Conservation (phyloP, 331 rosid species). For the Cydonia oblonga region DNA sequence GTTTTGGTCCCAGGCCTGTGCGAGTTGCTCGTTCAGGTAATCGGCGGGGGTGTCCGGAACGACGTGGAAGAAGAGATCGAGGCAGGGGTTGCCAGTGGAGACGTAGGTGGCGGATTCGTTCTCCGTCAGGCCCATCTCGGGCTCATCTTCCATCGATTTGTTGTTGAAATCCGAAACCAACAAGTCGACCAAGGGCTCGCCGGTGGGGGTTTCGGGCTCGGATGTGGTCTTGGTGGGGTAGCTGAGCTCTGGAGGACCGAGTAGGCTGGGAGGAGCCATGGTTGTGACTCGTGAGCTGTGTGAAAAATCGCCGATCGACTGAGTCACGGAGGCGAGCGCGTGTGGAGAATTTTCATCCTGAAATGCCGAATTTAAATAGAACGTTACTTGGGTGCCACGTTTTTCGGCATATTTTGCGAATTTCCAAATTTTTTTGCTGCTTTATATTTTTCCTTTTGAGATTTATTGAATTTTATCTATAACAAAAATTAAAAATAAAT, state of each 20-base stretch:
- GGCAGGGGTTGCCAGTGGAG: slow-evolving; percentile 53
- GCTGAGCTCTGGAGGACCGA: slow-evolving; percentile 39
- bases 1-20: slow-evolving; percentile 31
- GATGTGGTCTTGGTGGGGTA: neutral
- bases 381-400: neutral
- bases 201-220: neutral
- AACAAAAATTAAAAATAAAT: too few relatives aligned
- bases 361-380: neutral
- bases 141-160: neutral
- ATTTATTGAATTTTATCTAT: too few relatives aligned
- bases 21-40: slow-evolving; percentile 10
- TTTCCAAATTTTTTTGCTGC: neutral
- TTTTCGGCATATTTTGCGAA: neutral
- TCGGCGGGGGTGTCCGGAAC: slow-evolving; percentile 44
- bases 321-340: neutral
- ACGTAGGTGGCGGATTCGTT: slow-evolving; percentile 36
- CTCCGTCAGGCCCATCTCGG: slow-evolving; percentile 29
- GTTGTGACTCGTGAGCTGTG: neutral
- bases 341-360: neutral
- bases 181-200: slow-evolving; percentile 25
- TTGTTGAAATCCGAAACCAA: slow-evolving; percentile 31
- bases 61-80: slow-evolving; percentile 63
- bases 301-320: neutral
- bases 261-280: slow-evolving; percentile 26
- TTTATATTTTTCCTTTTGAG: neutral